Evolutionary conservation across 371 early-diverging fungal genomes (phyloP).

Genomic region (Fennellomyces sp.): DNA sequence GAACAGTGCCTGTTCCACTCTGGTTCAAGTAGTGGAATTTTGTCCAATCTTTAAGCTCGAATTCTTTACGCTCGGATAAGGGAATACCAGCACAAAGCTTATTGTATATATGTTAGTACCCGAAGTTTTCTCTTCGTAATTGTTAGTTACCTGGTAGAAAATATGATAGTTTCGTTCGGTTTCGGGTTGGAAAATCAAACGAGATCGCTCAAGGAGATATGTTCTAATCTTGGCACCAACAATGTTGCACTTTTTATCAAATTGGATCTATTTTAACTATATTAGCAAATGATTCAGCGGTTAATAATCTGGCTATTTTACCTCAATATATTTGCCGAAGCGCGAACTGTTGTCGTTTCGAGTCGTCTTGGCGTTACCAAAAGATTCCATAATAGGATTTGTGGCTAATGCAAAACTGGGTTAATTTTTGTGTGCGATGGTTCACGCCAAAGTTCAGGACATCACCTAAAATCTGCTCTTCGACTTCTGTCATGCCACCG

Average conservation of each 20-base stretch:
- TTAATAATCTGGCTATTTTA: slow-evolving; percentile 8
- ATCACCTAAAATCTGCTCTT: slow-evolving; percentile 78
- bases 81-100: slow-evolving; percentile 89
- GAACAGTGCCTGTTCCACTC: slow-evolving; percentile 80
- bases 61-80: slow-evolving; percentile 76
- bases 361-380: slow-evolving; percentile 99
- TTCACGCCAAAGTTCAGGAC: not conserved
- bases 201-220: slow-evolving; percentile 97
- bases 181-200: slow-evolving; percentile 93
- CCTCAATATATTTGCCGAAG: slow-evolving; percentile 99
- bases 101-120: not conserved
- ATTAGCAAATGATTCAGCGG: too few relatives aligned
- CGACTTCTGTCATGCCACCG: slow-evolving; percentile 76
- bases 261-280: slow-evolving; percentile 81
- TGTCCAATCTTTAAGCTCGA: slow-evolving; percentile 76
- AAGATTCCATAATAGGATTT: slow-evolving; percentile 98
- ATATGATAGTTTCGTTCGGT: slow-evolving; percentile 99
- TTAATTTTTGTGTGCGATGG: too few relatives aligned
- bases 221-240: slow-evolving; percentile 96
- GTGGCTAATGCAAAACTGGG: slow-evolving; percentile 80
- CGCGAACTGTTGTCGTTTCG: slow-evolving; percentile 98
- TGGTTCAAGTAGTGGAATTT: slow-evolving; percentile 88
- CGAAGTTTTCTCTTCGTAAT: not conserved
- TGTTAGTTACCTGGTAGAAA: slow-evolving; percentile 83
- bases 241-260: slow-evolving; percentile 80